Evolutionary conservation across 148 eudicot genomes (phyloP).

Genomic region (Fagopyrum homotropicum): DNA sequence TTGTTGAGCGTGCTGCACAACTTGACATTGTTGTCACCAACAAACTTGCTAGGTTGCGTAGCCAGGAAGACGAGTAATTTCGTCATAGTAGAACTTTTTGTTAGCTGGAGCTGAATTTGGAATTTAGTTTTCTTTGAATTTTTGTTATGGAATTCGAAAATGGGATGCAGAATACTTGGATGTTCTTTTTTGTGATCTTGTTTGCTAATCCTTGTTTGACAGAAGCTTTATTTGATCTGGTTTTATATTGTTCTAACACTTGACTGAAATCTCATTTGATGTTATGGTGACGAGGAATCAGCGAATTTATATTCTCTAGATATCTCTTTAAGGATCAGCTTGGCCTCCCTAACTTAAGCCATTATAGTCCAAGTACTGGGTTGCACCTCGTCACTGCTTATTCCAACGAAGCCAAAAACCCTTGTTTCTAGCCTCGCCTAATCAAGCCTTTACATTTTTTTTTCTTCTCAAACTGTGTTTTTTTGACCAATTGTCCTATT

Average conservation of each 20-base stretch:
- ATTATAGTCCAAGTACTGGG: too few species aligned
- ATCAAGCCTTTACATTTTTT: too few species aligned
- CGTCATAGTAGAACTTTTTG: neutral
- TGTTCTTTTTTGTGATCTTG: neutral
- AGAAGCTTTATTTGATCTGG: too few species aligned
- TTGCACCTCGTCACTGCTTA: too few species aligned
- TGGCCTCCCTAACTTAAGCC: too few species aligned
- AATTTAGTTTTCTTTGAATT: neutral
- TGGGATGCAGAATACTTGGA: neutral
- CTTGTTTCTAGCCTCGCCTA: too few species aligned
- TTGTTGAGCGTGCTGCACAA: slow-evolving; percentile 43
- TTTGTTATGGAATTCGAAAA: neutral
- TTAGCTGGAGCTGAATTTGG: neutral
- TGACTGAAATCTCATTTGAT: neutral
- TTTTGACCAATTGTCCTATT: too few species aligned
- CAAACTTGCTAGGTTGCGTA: slow-evolving; percentile 53
- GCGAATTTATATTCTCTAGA: too few species aligned
- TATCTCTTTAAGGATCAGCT: too few species aligned
- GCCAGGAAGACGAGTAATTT: slow-evolving; percentile 45
- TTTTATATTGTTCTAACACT: neutral
- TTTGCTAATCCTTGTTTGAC: neutral
- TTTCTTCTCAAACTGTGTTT: too few species aligned
- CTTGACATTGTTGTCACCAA: slow-evolving; percentile 40
- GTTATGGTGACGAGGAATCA: too few species aligned
- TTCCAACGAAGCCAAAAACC: too few species aligned